Percentiles rank a stretch among this genome's conserved stretches.
phyloP scores from a whole-genome alignment of 352 stramenopile genomes.

The Phytophthora capsici region DNA sequence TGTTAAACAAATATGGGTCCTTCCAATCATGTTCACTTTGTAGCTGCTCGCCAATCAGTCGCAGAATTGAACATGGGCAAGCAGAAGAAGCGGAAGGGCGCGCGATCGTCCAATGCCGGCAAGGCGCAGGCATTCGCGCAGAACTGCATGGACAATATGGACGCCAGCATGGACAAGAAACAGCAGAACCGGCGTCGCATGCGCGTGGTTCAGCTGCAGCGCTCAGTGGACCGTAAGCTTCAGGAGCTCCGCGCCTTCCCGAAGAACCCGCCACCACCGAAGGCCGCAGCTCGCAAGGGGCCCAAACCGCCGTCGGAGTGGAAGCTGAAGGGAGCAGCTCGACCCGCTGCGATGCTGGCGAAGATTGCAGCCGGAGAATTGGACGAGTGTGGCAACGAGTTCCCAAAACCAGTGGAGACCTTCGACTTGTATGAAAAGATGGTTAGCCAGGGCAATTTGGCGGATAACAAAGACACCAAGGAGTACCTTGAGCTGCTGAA shows the following conservation, averaged over 20 bases:
- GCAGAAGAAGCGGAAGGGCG: constrained; percentile 64
- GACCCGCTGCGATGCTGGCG: constrained; percentile 72
- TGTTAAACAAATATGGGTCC: constrained; percentile 16
- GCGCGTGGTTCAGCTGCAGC: constrained; percentile 84
- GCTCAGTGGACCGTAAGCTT: constrained; percentile 73
- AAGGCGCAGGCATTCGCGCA: constrained; percentile 72
- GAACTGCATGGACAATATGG: constrained; percentile 61
- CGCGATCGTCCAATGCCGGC: constrained; percentile 47
- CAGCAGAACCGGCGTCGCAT: constrained; percentile 70
- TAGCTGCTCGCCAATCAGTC: constrained; percentile 12
- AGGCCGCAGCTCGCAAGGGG: constrained; percentile 55
- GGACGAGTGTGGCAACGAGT: constrained; percentile 78
- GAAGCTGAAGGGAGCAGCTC: constrained; percentile 81
- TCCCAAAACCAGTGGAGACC: constrained; percentile 76
- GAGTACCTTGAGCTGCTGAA: constrained; percentile 74
- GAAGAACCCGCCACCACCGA: constrained; percentile 44
- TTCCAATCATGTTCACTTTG: not conserved
- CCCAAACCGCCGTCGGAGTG: constrained; percentile 67
- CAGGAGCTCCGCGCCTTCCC: constrained; percentile 69
- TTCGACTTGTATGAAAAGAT: constrained; percentile 76
- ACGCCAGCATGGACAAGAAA: constrained; percentile 71
- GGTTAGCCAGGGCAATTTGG: constrained; percentile 58
- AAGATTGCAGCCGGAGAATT: constrained; percentile 82
- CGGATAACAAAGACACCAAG: constrained; percentile 63
- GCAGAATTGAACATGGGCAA: constrained; percentile 49